These are phyloP conservation scores for Letharia lupina DNA, from an alignment of 495 filamentous ascomycete species.

Conservation along the genomic window DNA sequence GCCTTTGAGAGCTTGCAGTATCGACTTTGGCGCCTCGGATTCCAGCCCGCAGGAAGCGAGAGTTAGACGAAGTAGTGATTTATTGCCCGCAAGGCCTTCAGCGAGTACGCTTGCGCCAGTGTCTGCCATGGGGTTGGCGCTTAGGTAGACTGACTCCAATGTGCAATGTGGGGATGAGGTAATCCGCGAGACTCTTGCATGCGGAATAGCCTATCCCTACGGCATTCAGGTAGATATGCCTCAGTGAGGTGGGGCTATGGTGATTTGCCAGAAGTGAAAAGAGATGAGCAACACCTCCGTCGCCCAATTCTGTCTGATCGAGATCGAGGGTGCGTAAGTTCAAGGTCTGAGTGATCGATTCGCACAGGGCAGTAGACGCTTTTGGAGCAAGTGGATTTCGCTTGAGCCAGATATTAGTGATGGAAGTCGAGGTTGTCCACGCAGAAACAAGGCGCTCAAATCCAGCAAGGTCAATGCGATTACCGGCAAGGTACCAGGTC, in stretches of 20 bases:
- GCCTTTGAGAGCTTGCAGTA: conserved; percentile 23
- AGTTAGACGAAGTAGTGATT: conserved; percentile 20
- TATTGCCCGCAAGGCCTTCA: conserved; percentile 8
- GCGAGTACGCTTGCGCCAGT: conserved; percentile 7
- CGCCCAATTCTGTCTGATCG: conserved; percentile 36
- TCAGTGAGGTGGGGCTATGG: conserved; percentile 23
- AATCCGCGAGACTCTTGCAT: conserved; percentile 27
- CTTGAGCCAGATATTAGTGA: conserved; percentile 41
- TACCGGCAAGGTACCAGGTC: conserved; percentile 40
- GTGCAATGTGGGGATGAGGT: conserved; percentile 25
- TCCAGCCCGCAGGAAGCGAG: conserved; percentile 29
- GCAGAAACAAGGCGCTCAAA: conserved; percentile 30
- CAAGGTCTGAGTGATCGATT: conserved; percentile 26
- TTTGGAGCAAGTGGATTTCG: conserved; percentile 35
- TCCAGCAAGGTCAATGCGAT: conserved; percentile 29
- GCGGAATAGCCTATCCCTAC: conserved; percentile 29
- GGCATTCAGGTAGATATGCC: conserved; percentile 35
- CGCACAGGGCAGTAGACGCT: conserved; percentile 25
- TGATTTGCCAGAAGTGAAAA: conserved; percentile 27
- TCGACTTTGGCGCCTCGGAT: conserved; percentile 22
- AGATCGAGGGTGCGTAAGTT: conserved; percentile 36
- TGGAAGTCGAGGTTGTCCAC: conserved; percentile 26
- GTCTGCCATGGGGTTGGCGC: conserved; percentile 29
- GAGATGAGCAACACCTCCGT: conserved; percentile 29
- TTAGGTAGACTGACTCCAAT: conserved; percentile 31